Conservation (phyloP, 2,329 filamentous ascomycete genomes). For the Diaporthe destruens region DNA sequence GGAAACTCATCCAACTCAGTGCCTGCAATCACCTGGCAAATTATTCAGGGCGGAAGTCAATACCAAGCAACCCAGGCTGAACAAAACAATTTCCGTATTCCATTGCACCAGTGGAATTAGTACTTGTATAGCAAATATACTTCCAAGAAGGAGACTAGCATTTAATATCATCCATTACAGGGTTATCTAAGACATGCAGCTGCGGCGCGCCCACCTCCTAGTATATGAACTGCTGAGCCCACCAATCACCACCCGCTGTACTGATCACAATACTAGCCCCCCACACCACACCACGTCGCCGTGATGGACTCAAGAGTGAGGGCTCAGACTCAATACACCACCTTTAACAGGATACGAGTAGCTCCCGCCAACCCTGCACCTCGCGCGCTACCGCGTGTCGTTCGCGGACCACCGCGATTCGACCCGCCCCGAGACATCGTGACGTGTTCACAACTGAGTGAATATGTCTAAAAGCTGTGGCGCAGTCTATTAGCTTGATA, state of each 20-base stretch:
- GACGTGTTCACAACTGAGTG: conserved; percentile 4
- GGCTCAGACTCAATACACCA: conserved; percentile 24
- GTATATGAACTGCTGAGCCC: background rate
- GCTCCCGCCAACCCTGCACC: conserved; percentile 1
- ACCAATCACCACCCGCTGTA: conserved; percentile 4
- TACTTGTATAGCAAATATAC: background rate
- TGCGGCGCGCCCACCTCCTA: background rate
- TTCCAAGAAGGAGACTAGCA: background rate
- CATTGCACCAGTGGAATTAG: background rate
- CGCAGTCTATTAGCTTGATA: background rate
- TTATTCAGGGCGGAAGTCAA: background rate
- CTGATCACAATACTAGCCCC: conserved; percentile 29
- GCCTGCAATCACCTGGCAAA: background rate
- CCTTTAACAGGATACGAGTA: background rate
- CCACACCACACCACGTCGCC: conserved; percentile 9
- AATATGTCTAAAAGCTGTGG: background rate
- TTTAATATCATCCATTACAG: background rate
- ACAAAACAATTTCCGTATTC: background rate
- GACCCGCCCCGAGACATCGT: conserved; percentile 32
- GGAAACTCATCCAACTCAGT: background rate
- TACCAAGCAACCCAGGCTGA: conserved; percentile 20
- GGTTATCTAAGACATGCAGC: conserved; percentile 33
- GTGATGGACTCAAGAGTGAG: background rate
- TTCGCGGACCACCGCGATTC: conserved; percentile 29
- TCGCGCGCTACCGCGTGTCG: conserved; percentile 1